Conservation (phyloP, 1,284 basidiomycete genomes). For the Irpex lacteus region DNA sequence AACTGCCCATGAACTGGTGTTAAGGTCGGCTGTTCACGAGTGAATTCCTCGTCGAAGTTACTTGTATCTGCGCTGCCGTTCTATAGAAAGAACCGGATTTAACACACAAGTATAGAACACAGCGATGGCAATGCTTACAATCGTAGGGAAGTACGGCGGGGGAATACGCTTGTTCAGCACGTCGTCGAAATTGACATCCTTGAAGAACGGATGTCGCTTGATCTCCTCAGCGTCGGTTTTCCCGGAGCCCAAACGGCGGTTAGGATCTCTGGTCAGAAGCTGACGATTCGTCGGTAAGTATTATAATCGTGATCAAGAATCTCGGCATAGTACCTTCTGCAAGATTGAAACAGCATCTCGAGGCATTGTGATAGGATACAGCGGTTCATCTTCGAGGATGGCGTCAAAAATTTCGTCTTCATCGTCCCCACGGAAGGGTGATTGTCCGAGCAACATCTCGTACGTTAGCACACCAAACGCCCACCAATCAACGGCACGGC, state of each 20-base stretch:
- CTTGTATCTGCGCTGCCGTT: slow-evolving; percentile 79
- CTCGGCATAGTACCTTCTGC: slow-evolving; percentile 65
- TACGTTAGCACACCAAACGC: slow-evolving; percentile 98
- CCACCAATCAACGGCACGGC: slow-evolving; percentile 99
- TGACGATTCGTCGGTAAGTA: slow-evolving; percentile 29
- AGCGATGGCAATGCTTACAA: slow-evolving; percentile 53
- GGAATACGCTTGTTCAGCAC: slow-evolving; percentile 95
- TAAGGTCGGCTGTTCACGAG: slow-evolving; percentile 93
- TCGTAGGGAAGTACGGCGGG: slow-evolving; percentile 95
- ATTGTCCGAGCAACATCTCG: slow-evolving; percentile 98
- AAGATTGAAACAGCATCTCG: slow-evolving; percentile 94
- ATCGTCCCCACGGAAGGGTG: slow-evolving; percentile 98
- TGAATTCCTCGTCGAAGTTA: slow-evolving; percentile 98
- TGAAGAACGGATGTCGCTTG: slow-evolving; percentile 98
- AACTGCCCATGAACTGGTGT: slow-evolving; percentile 97
- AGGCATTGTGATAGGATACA: slow-evolving; percentile 99
- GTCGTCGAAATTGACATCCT: slow-evolving; percentile 96
- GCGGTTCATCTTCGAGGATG: slow-evolving; percentile 95
- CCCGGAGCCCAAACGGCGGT: slow-evolving; percentile 89
- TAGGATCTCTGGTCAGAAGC: slow-evolving; percentile 93
- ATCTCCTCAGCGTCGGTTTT: slow-evolving; percentile 96
- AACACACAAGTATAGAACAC: slow-evolving; percentile 3
- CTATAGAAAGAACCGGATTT: slow-evolving; percentile 33
- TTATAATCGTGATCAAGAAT: background rate
- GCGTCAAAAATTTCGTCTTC: slow-evolving; percentile 99